Evolutionary conservation across 2,329 filamentous ascomycete genomes (phyloP).

Genomic region (Cryphonectria japonica): DNA sequence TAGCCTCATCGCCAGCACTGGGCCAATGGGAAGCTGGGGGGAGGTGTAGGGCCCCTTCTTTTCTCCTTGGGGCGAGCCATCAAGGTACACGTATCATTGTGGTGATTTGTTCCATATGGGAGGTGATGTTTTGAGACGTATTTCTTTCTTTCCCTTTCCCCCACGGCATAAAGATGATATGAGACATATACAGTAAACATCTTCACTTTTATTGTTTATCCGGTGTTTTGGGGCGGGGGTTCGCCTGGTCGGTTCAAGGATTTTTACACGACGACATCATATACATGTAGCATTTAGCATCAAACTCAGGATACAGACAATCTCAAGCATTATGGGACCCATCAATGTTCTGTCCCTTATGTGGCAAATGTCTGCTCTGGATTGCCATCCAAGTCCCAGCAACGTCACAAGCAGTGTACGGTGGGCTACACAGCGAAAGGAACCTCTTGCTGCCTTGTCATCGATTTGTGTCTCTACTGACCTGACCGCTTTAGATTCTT

Average conservation of each 20-base stretch:
- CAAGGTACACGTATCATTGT: not conserved
- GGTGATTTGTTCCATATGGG: not conserved
- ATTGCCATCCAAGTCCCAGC: too few species aligned
- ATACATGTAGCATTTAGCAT: constrained; percentile 20
- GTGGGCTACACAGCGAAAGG: too few species aligned
- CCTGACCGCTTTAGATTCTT: not conserved
- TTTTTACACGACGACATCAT: constrained; percentile 9
- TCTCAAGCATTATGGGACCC: not conserved
- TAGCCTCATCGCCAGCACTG: constrained; percentile 68
- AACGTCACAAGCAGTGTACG: too few species aligned
- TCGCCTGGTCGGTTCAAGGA: not conserved
- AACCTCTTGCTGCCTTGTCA: not conserved
- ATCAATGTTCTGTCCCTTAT: not conserved
- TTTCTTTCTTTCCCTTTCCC: not conserved
- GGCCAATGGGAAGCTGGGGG: constrained; percentile 77
- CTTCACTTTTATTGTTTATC: not conserved
- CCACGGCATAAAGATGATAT: not conserved
- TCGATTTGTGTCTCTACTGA: not conserved
- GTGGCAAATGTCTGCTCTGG: not conserved
- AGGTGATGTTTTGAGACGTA: not conserved
- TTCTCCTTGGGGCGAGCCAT: not conserved
- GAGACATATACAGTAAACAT: not conserved
- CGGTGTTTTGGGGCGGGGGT: not conserved
- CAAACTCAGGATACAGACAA: constrained; percentile 1
- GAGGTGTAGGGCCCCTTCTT: constrained; percentile 58